Evolutionary conservation across 345 rosid species (phyloP), one percentile per base, ranked within the genome.

Genomic region (Ceriops zippeliana): DNA sequence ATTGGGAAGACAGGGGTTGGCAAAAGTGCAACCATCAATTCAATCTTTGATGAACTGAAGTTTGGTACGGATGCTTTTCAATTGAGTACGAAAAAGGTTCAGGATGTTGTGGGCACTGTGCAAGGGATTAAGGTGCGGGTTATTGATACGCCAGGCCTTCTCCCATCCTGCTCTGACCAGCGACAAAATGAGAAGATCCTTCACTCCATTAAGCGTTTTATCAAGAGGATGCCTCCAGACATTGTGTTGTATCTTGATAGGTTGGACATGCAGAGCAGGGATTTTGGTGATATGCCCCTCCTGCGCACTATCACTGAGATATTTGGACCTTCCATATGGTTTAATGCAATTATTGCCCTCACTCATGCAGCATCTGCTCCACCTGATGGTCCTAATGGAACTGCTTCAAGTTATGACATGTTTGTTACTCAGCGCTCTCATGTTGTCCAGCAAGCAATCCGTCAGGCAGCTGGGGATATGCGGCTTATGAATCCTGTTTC

Each of bases 321-420:
- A 72, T 92, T 92, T 81, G 99, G 98, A 63, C 91, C 96, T 20
- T 86, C 98, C 4, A 87, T 95, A 67, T 95, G 99, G 99, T 95
- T 95, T 75, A 95, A 95, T 84, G 99, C 99, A 35, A 95, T 95
- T 70, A 98, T 95, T 75, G 98, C 91, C 66, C 81, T 95, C 73
- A 95, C 99, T 70, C 99, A 95, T 81, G 99, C 98, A 1, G 99
- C 98, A 53, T 90, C 98, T 73, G 98, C 91, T 82, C 99, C 99
- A 27, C 98, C 99, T 62, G 99, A 95, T 80, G 99, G 98, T 58
- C 98, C 96, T 5, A 90, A 92, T 71, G 99, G 98, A 60, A 84
- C 88, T 70, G 90, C 93, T 68, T 89, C 97, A 54, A 89, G 96
- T 79, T 95, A 96, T 72, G 99, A 96, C 51, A 86, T 92, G 96